phyloP scores from a whole-genome alignment of 2,329 filamentous ascomycete genomes.

The Thielaviopsis cerberus region DNA sequence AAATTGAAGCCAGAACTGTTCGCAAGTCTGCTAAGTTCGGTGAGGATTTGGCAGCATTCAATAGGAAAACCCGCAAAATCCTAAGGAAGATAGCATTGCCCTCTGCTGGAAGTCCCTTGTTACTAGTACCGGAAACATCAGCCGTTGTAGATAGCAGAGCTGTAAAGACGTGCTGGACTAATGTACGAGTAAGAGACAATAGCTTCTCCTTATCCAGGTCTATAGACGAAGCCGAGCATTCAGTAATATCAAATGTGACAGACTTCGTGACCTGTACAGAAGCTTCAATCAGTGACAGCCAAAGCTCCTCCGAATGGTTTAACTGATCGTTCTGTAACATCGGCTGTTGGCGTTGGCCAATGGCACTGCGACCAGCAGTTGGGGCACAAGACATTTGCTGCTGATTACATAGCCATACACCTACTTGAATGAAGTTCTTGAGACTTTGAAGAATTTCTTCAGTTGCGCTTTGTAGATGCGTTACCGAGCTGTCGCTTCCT shows the following conservation, averaged over 20 bases:
- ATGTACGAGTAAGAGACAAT: constrained; percentile 47
- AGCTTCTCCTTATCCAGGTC: constrained; percentile 40
- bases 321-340: constrained; percentile 22
- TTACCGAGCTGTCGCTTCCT: constrained; percentile 35
- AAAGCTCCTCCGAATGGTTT: constrained; percentile 35
- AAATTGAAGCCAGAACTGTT: constrained; percentile 69
- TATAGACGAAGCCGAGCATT: constrained; percentile 9
- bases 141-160: constrained; percentile 57
- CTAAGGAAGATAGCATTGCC: constrained; percentile 64
- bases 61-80: constrained; percentile 74
- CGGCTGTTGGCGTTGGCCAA: background rate
- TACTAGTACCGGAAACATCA: constrained; percentile 15
- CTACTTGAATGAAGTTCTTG: constrained; percentile 79
- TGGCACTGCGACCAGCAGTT: background rate
- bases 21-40: constrained; percentile 77
- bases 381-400: constrained; percentile 25
- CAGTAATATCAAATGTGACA: constrained; percentile 13
- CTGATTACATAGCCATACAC: constrained; percentile 85
- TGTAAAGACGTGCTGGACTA: constrained; percentile 83
- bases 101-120: constrained; percentile 16
- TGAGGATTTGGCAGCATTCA: constrained; percentile 60
- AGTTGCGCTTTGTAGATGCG: constrained; percentile 41
- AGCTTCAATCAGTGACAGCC: constrained; percentile 42
- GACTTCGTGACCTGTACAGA: constrained; percentile 36
- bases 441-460: constrained; percentile 59